phyloP scores from a whole-genome alignment of 257 asterid genomes.

The Agastache rugosa region DNA sequence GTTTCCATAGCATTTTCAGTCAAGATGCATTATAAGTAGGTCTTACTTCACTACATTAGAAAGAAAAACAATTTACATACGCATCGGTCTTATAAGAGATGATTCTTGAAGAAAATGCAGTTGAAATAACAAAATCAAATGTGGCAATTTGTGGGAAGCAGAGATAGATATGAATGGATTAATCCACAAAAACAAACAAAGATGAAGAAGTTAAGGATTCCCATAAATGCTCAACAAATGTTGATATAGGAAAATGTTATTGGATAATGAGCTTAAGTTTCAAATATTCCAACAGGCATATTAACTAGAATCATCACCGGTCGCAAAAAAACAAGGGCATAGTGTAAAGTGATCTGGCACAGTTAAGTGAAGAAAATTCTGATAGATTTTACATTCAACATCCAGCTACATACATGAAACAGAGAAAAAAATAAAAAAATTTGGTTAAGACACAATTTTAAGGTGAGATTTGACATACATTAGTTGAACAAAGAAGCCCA shows the following conservation, averaged over 20 bases:
- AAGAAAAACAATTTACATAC: background rate
- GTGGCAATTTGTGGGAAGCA: background rate
- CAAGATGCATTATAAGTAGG: background rate
- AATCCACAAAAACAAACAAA: background rate
- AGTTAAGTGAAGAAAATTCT: background rate
- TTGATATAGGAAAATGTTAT: background rate
- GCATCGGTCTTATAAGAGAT: background rate
- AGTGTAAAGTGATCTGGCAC: background rate
- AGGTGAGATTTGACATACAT: background rate
- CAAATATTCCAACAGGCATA: background rate
- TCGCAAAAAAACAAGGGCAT: background rate
- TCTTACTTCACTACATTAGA: background rate
- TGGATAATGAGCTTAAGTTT: background rate
- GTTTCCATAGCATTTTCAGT: conserved; percentile 2
- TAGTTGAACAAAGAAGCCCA: background rate
- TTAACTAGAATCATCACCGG: background rate
- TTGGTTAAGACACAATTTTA: background rate
- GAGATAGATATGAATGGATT: background rate
- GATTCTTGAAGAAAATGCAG: background rate
- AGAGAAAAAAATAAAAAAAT: background rate
- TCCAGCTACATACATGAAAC: background rate
- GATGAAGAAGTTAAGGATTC: background rate
- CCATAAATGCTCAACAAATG: background rate
- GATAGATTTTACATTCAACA: background rate
- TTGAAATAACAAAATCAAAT: conserved; percentile 17